Evolutionary conservation across 148 eudicot genomes (phyloP).

Genomic region (Limonium bicolor): DNA sequence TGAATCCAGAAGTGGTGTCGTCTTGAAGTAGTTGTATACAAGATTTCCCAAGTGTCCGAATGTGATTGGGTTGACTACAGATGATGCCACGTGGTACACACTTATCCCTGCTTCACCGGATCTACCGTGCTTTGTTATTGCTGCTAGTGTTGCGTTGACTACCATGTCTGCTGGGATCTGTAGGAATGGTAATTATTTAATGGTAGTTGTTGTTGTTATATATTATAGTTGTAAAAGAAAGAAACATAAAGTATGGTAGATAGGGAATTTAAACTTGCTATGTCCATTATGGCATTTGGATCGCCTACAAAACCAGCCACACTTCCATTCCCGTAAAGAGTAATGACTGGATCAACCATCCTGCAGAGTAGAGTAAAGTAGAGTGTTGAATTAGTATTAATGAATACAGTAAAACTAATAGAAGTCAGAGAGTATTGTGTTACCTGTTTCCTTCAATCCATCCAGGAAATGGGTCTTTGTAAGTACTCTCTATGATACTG

Average conservation of each 20-base stretch:
- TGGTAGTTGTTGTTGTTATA: neutral
- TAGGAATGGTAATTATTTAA: neutral
- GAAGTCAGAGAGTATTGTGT: neutral
- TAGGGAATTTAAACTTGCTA: slow-evolving; percentile 31
- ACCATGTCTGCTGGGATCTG: slow-evolving; percentile 99
- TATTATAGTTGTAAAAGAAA: too few species aligned
- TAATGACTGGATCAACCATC: slow-evolving; percentile 95
- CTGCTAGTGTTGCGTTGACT: slow-evolving; percentile 82
- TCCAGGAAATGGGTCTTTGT: slow-evolving; percentile 84
- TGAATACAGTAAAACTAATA: neutral
- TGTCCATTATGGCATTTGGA: slow-evolving; percentile 85
- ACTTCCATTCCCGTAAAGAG: slow-evolving; percentile 84
- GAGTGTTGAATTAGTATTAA: too few species aligned
- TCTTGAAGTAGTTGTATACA: slow-evolving; percentile 52
- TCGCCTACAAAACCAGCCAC: slow-evolving; percentile 84
- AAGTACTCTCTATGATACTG: slow-evolving; percentile 93
- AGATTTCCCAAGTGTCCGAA: slow-evolving; percentile 46
- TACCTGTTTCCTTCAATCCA: slow-evolving; percentile 99
- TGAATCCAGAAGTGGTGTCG: slow-evolving; percentile 50
- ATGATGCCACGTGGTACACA: slow-evolving; percentile 88
- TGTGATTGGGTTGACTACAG: slow-evolving; percentile 77
- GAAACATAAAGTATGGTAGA: neutral
- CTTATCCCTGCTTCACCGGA: slow-evolving; percentile 47
- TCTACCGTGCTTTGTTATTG: slow-evolving; percentile 85
- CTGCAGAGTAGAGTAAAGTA: slow-evolving; percentile 18